Percentiles rank a stretch among this genome's conserved stretches.
These are phyloP conservation scores for Pythium insidiosum DNA, from an alignment of 352 stramenopile species.

Conservation along the genomic window DNA sequence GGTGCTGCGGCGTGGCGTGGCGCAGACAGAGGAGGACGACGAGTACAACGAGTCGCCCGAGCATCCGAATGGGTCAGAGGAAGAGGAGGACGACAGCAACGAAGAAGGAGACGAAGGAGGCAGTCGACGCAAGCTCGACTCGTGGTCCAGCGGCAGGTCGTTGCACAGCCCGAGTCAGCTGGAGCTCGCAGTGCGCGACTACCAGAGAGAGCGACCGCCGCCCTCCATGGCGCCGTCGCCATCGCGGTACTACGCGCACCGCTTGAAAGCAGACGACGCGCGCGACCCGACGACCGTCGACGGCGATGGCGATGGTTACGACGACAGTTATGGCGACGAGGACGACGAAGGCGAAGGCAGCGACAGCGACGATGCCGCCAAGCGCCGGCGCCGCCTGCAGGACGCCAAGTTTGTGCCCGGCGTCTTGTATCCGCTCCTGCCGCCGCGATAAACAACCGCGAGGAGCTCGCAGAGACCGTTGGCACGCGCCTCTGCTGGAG, in stretches of 20 bases:
- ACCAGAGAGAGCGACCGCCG: slow-evolving; percentile 13
- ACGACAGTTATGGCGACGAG: neutral
- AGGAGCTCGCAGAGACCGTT: too few species aligned
- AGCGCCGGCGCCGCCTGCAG: slow-evolving; percentile 12
- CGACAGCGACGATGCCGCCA: neutral
- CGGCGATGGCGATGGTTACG: slow-evolving; percentile 5
- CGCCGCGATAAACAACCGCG: neutral
- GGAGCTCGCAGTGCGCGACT: slow-evolving; percentile 26
- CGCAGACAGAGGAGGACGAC: slow-evolving; percentile 4
- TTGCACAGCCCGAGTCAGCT: slow-evolving; percentile 24
- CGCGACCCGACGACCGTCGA: slow-evolving; percentile 5
- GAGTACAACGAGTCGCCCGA: slow-evolving; percentile 16
- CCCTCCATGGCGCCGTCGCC: neutral
- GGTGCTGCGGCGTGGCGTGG: slow-evolving; percentile 21
- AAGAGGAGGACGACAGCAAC: slow-evolving; percentile 1
- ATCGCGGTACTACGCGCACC: slow-evolving; percentile 15
- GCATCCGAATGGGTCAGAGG: slow-evolving; percentile 6
- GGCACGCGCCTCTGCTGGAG: neutral
- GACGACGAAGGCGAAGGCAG: slow-evolving; percentile 7
- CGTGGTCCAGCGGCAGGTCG: slow-evolving; percentile 1
- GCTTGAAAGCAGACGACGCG: slow-evolving; percentile 25
- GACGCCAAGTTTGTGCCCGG: slow-evolving; percentile 38
- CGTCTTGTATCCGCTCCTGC: slow-evolving; percentile 46
- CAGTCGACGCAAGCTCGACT: neutral
- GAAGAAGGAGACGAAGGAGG: slow-evolving; percentile 1